These are phyloP conservation scores for Paecilomyces niveus DNA, from an alignment of 2,329 filamentous ascomycete genomes.

Conservation along the genomic window DNA sequence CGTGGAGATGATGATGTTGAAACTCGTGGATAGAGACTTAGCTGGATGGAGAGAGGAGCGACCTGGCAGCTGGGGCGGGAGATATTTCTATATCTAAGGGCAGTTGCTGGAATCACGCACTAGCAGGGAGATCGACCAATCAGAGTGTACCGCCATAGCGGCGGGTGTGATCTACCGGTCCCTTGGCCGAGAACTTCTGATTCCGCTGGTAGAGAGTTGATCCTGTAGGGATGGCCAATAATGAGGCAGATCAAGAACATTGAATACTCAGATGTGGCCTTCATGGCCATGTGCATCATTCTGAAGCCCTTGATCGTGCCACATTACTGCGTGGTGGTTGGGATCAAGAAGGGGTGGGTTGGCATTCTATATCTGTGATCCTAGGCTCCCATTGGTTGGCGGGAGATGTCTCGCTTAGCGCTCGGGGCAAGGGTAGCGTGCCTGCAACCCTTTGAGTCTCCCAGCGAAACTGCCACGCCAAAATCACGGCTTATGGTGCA, in stretches of 20 bases:
- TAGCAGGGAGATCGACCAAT: slow-evolving; percentile 28
- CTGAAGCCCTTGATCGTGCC: slow-evolving; percentile 9
- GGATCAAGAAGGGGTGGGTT: slow-evolving; percentile 25
- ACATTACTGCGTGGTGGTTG: slow-evolving; percentile 17
- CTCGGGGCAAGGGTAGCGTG: slow-evolving; percentile 5
- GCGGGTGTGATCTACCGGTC: slow-evolving; percentile 21
- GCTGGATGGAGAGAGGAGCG: slow-evolving; percentile 13
- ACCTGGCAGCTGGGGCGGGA: slow-evolving; percentile 16
- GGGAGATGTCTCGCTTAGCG: slow-evolving; percentile 27
- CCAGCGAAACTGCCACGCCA: slow-evolving; percentile 18
- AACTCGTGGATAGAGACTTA: slow-evolving; percentile 15
- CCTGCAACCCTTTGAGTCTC: slow-evolving; percentile 16
- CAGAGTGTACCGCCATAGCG: slow-evolving; percentile 21
- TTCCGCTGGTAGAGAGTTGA: slow-evolving; percentile 17
- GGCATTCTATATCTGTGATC: slow-evolving; percentile 30
- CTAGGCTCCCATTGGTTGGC: slow-evolving; percentile 28
- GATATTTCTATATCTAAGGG: slow-evolving; percentile 34
- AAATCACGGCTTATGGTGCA: slow-evolving; percentile 25
- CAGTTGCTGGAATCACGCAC: slow-evolving; percentile 29
- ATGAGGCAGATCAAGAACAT: slow-evolving; percentile 13
- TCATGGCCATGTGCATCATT: slow-evolving; percentile 6
- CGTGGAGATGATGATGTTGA: slow-evolving; percentile 12
- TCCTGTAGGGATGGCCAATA: slow-evolving; percentile 13
- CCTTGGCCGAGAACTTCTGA: slow-evolving; percentile 19
- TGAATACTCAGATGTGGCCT: slow-evolving; percentile 11